Evolutionary conservation across 2,329 filamentous ascomycete genomes (phyloP).

Genomic region (Eurotiales sp.): DNA sequence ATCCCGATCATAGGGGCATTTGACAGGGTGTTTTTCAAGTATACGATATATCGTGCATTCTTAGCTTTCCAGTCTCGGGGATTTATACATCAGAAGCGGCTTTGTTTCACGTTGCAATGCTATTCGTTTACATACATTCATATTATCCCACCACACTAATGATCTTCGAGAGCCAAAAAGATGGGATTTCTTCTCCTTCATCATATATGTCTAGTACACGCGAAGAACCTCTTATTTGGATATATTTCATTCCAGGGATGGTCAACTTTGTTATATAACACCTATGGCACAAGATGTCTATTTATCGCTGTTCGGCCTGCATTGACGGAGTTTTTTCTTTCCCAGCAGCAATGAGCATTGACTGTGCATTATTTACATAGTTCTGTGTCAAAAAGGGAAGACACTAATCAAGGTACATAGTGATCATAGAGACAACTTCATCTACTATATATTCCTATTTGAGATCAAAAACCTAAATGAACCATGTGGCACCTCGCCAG

Average conservation of each 20-base stretch:
- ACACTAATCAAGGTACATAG: neutral
- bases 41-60: neutral
- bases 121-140: too few species aligned
- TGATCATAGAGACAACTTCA: too few species aligned
- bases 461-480: too few species aligned
- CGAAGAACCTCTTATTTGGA: slow-evolving; percentile 5
- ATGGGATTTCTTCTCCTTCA: neutral
- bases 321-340: slow-evolving; percentile 12
- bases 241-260: too few species aligned
- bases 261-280: too few species aligned
- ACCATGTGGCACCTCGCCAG: too few species aligned
- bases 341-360: neutral
- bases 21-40: too few species aligned
- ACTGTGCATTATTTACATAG: neutral
- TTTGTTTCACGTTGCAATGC: too few species aligned
- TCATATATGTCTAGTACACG: neutral
- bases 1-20: slow-evolving; percentile 27
- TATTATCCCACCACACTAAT: neutral
- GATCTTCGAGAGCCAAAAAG: neutral
- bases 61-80: too few species aligned
- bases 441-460: too few species aligned
- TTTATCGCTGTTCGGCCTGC: neutral
- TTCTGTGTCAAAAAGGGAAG: neutral
- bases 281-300: too few species aligned
- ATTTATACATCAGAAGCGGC: too few species aligned